These are phyloP conservation scores for Ogataea angusta DNA, from an alignment of 805 yeast species.

Conservation along the genomic window DNA sequence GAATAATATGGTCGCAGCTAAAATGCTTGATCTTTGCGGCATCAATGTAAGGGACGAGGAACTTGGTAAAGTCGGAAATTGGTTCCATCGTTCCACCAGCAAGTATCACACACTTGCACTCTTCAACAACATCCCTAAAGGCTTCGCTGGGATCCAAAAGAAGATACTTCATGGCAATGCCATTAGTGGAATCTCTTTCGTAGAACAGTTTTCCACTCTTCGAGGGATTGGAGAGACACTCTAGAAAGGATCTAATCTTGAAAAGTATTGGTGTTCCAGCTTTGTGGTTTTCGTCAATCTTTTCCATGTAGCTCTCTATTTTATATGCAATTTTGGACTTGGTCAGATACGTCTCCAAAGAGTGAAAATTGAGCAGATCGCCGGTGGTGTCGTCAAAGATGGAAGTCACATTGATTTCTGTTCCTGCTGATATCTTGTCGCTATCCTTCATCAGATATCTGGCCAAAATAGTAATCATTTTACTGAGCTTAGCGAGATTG, in stretches of 20 bases:
- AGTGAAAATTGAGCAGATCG: constrained; percentile 68
- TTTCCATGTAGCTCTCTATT: constrained; percentile 58
- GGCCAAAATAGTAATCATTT: constrained; percentile 50
- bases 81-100: constrained; percentile 99
- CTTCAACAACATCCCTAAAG: constrained; percentile 62
- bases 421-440: constrained; percentile 46
- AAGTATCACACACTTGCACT: constrained; percentile 65
- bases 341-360: constrained; percentile 59
- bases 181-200: constrained; percentile 38
- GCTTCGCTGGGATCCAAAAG: constrained; percentile 74
- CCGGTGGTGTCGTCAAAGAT: constrained; percentile 59
- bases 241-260: constrained; percentile 61
- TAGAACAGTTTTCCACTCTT: constrained; percentile 75
- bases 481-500: constrained; percentile 59
- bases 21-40: constrained; percentile 45
- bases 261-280: constrained; percentile 53
- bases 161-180: constrained; percentile 56
- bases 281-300: constrained; percentile 5
- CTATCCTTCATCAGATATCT: constrained; percentile 40
- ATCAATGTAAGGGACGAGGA: constrained; percentile 58
- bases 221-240: constrained; percentile 67
- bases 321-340: constrained; percentile 79
- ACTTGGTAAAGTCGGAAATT: constrained; percentile 61
- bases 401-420: constrained; percentile 46
- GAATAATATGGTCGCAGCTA: constrained; percentile 83